Evolutionary conservation across 441 rosid species (phyloP).

Genomic region (Erysimum cheiri): DNA sequence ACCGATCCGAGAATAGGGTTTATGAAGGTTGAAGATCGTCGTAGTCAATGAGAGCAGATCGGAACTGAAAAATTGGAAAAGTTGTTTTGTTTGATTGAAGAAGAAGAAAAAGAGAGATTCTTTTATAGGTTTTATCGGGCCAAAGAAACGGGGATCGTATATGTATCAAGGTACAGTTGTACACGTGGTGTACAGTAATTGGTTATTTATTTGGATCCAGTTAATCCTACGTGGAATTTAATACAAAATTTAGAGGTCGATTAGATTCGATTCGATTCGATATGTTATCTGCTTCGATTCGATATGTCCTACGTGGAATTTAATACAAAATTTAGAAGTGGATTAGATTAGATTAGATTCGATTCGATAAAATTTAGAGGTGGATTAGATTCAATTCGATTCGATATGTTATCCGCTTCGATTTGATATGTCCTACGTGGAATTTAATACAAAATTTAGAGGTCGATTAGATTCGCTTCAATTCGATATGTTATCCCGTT

Average conservation of each 20-base stretch:
- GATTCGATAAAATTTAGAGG: no score
- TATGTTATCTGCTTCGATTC: no score
- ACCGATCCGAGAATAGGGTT: conserved; percentile 7
- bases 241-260: not conserved
- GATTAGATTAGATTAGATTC: no score
- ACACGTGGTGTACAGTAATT: conserved; percentile 10
- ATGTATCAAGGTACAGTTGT: not conserved
- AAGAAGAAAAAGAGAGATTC: not conserved
- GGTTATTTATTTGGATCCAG: not conserved
- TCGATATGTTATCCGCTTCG: no score
- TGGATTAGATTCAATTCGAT: no score
- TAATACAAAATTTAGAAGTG: no score
- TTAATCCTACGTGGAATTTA: conserved; percentile 28
- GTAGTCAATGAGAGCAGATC: conserved; percentile 37
- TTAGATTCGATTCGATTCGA: no score
- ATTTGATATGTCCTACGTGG: no score
- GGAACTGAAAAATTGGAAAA: conserved; percentile 26
- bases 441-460: no score
- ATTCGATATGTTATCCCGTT: no score
- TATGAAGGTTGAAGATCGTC: conserved; percentile 3
- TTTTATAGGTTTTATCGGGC: conserved; percentile 34
- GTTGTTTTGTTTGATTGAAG: conserved; percentile 23
- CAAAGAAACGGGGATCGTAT: not conserved
- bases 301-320: no score
- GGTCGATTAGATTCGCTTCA: no score